Evolutionary conservation across 441 rosid genomes (phyloP), one percentile per base, ranked within the genome.

Genomic region (Biscutella laevigata): DNA sequence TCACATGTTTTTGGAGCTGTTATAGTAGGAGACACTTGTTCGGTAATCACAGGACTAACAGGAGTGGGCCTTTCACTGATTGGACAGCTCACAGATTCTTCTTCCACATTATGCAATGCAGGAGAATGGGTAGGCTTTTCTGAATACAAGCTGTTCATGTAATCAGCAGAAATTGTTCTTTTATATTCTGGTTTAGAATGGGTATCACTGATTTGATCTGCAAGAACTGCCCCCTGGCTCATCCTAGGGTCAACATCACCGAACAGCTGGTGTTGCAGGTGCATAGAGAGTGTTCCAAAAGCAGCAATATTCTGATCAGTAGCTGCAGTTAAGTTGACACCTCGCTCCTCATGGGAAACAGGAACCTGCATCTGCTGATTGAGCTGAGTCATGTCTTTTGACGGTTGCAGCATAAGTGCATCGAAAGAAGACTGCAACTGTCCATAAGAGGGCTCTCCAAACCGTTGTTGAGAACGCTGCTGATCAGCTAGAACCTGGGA

Each of bases 401-500:
- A 74, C 34, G 64, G 71, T 53, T 81, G 91, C 57, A 73, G 67
- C 29, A 62, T 68, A 43, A 73, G 72, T 16, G 80, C 72, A 68
- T 92, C 92, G 17, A 72, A 50, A 34, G 94, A 59, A 25, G 67
- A 57, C 84, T 43, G 82, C 53, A 55, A 78, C 64, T 54, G 79
- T 20, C 83, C 84, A 75, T 66, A 81, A 40, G 96, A 41, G 19
- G 66, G 71, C 66, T 88, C 95, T 46, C 74, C 76, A 47, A 78
- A 63, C 35, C 83, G 79, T 53, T 78, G 95, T 61, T 67, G 71
- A 53, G 80, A 62, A 49, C 84, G 88, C 57, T 78, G 95, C 64
- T 67, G 71, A 13, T 84, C 94, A 36, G 80, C 69, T 36, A 84
- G 67, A 72, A 74, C 90, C 74, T 83, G 94, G 28, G 95, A 81